phyloP scores from a whole-genome alignment of 176 grass and related monocot species.

The Alopecurus myosuroides region DNA sequence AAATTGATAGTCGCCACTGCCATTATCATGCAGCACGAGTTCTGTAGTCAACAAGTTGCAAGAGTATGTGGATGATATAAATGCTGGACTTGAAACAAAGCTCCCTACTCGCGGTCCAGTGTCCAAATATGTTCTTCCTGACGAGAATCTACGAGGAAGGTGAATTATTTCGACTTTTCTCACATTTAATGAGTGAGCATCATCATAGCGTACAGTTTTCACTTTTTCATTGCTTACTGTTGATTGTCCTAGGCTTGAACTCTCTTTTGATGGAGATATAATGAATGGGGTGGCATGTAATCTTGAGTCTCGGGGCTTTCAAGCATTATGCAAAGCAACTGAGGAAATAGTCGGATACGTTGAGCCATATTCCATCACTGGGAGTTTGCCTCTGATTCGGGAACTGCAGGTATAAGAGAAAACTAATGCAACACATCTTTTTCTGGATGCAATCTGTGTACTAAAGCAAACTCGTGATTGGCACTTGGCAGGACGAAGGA shows the following conservation, averaged over 20 bases:
- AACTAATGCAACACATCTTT: background rate
- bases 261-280: conserved; percentile 60
- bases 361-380: conserved; percentile 88
- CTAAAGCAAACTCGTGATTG: conserved; percentile 30
- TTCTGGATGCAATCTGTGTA: background rate
- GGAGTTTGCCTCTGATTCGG: conserved; percentile 84
- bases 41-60: conserved; percentile 64
- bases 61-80: conserved; percentile 76
- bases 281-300: conserved; percentile 90
- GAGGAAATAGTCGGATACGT: conserved; percentile 72
- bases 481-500: conserved; percentile 71
- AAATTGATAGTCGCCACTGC: conserved; percentile 10
- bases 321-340: conserved; percentile 88
- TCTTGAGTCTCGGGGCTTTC: conserved; percentile 70
- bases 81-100: conserved; percentile 50
- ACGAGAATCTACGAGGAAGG: conserved; percentile 93
- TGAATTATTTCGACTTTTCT: conserved; percentile 28
- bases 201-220: background rate
- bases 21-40: conserved; percentile 50
- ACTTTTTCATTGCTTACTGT: background rate
- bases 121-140: conserved; percentile 93
- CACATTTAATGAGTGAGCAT: background rate
- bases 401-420: conserved; percentile 72
- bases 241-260: conserved; percentile 58
- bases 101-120: conserved; percentile 77